Evolutionary conservation across 371 early-diverging fungal genomes (phyloP), one percentile per base, ranked within the genome.

Genomic region (Umbelopsis sp.): DNA sequence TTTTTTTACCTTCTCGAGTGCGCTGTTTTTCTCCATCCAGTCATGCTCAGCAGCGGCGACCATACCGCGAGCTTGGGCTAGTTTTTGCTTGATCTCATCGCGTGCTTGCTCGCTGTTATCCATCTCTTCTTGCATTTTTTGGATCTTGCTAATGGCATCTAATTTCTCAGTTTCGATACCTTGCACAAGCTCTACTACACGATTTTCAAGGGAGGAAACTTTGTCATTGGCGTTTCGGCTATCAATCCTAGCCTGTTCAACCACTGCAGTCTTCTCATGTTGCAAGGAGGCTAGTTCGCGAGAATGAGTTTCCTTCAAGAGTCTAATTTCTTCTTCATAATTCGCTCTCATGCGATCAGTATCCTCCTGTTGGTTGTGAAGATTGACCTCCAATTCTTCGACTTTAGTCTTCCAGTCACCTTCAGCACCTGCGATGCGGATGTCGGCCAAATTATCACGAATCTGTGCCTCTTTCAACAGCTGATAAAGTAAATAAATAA

Each of bases 11-110:
- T 66, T 64, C 32, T 74, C 71, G 10, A 81, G 50, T 7, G 76
- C 76, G 44, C 76, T 70, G 12, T 80, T 72, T 41, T 81, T 81
- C 11, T 67, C 66, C 69, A 72, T 77, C 87, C 87, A 86, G 37
- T 84, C 82, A 24, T 79, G 80, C 66, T 86, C 81, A 7, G 86
- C 85, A 22, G 79, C 73, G 3, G 72, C 72, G 2, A 86, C 84
- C 87, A 86, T 86, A 5, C 70, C 68, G 25, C 81, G 66, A n/a
- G 83, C 76, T 74, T 88, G 85, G 18, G 80, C 78, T 48, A 84
- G 71, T 11, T 77, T 70, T 22, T 69, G 67, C 25, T 83, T 77
- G 46, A 86, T 81, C 57, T 80, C 81, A n/a, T 74, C 72, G 12
- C 74, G 74, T 20, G 82, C 79, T 18, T 71, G 69, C 38, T 83